Conservation (phyloP, 768 basidiomycete genomes). For the Suillus luteus region DNA sequence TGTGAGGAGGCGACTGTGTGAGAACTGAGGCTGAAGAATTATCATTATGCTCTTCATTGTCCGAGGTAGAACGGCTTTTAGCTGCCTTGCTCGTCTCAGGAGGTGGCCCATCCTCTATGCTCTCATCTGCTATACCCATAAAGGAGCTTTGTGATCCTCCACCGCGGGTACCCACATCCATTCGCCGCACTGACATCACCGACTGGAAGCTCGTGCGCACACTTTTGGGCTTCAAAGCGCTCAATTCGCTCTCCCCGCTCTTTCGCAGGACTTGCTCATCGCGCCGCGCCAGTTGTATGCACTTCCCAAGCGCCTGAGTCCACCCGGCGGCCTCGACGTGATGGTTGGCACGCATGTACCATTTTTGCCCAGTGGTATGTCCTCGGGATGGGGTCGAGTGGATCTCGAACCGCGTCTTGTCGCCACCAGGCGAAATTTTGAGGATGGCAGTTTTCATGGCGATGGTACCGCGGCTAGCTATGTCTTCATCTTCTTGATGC, state of each 20-base stretch:
- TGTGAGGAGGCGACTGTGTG: constrained; percentile 54
- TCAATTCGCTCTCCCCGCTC: constrained; percentile 53
- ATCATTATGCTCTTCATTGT: constrained; percentile 39
- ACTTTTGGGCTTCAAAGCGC: constrained; percentile 33
- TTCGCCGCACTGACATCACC: constrained; percentile 21
- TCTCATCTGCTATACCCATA: constrained; percentile 25
- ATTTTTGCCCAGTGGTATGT: constrained; percentile 57
- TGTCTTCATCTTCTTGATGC: constrained; percentile 85
- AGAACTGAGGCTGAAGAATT: constrained; percentile 49
- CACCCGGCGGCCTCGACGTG: constrained; percentile 89
- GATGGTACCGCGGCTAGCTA: constrained; percentile 86
- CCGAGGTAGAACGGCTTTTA: constrained; percentile 1
- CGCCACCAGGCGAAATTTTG: constrained; percentile 48
- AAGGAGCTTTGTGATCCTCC: constrained; percentile 28
- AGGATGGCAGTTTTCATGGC: constrained; percentile 79
- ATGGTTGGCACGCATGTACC: constrained; percentile 85
- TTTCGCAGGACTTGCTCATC: constrained; percentile 38
- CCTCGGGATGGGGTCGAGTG: constrained; percentile 58
- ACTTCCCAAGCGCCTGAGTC: constrained; percentile 73
- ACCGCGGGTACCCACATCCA: constrained; percentile 28
- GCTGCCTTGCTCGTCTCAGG: background rate
- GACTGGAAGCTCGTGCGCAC: constrained; percentile 36
- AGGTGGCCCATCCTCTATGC: constrained; percentile 14
- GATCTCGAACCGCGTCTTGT: constrained; percentile 82
- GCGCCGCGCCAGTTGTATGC: constrained; percentile 70